A percentile compares a stretch with the other conserved stretches of the same genome.
These are phyloP conservation scores for Trichoderma guizhouense DNA, from an alignment of 2,329 filamentous ascomycete species.

Conservation along the genomic window DNA sequence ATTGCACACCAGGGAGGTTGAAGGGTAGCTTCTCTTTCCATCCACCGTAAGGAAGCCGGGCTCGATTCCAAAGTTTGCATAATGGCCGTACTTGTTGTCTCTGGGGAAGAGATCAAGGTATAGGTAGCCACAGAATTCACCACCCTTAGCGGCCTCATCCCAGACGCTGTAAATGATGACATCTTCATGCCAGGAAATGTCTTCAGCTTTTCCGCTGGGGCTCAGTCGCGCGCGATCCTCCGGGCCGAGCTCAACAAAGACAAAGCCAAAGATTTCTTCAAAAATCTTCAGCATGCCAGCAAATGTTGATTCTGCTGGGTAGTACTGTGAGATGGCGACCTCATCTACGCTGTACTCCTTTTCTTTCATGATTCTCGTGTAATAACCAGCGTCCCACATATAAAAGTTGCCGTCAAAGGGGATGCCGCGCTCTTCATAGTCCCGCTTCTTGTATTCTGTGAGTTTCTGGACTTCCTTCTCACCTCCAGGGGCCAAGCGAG, in stretches of 20 bases:
- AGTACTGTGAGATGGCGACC: constrained; percentile 77
- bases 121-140: constrained; percentile 74
- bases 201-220: constrained; percentile 63
- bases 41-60: constrained; percentile 66
- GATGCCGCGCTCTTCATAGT: constrained; percentile 57
- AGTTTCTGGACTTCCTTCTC: constrained; percentile 67
- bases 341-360: constrained; percentile 78
- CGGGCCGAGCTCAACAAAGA: constrained; percentile 68
- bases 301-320: constrained; percentile 71
- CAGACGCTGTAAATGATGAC: constrained; percentile 81
- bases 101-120: constrained; percentile 80
- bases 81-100: constrained; percentile 79
- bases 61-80: constrained; percentile 79
- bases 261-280: constrained; percentile 75
- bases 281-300: constrained; percentile 79
- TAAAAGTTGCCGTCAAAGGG: constrained; percentile 69
- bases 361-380: constrained; percentile 76
- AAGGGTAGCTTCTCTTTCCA: constrained; percentile 70
- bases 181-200: constrained; percentile 79
- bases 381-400: constrained; percentile 79
- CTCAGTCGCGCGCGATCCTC: constrained; percentile 64
- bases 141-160: constrained; percentile 69
- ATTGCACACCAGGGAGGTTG: constrained; percentile 79
- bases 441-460: constrained; percentile 69
- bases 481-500: constrained; percentile 65